phyloP scores from a whole-genome alignment of 495 filamentous ascomycete genomes.

The Lophium mytilinum region DNA sequence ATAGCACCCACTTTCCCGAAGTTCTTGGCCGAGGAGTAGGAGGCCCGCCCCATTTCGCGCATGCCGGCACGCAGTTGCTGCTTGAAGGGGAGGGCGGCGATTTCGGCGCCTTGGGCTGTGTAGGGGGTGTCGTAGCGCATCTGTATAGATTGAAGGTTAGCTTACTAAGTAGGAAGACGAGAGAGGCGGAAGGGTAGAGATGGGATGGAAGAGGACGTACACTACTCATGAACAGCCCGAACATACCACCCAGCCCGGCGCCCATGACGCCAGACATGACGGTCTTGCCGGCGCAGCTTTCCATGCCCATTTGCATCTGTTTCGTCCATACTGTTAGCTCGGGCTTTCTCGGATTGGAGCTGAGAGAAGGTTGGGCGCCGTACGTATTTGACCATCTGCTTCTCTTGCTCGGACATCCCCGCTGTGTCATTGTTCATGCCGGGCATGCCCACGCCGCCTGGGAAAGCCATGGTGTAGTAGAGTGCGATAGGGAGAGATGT shows the following conservation, averaged over 20 bases:
- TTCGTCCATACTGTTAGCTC: background rate
- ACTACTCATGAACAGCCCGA: conserved; percentile 23
- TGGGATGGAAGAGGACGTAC: conserved; percentile 6
- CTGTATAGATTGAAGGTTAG: conserved; percentile 33
- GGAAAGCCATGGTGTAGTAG: conserved; percentile 12
- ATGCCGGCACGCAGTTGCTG: conserved; percentile 61
- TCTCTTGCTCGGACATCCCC: conserved; percentile 22
- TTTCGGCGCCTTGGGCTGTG: conserved; percentile 51
- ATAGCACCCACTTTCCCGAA: conserved; percentile 87
- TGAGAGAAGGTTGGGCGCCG: background rate
- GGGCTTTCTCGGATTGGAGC: background rate
- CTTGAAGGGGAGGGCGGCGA: conserved; percentile 59
- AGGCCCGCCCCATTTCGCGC: conserved; percentile 84
- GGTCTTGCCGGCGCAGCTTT: conserved; percentile 23
- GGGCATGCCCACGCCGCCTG: conserved; percentile 4
- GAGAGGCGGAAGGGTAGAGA: background rate
- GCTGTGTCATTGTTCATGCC: conserved; percentile 13
- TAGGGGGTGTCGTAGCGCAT: conserved; percentile 88
- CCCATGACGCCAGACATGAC: conserved; percentile 27
- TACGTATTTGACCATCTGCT: conserved; percentile 25
- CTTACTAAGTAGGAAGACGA: background rate
- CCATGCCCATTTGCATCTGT: conserved; percentile 26
- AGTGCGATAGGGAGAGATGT: background rate
- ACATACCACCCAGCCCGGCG: conserved; percentile 23
- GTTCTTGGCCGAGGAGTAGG: conserved; percentile 82